Conservation (phyloP, 306 rosid species). For the Adenanthera pavonina region DNA sequence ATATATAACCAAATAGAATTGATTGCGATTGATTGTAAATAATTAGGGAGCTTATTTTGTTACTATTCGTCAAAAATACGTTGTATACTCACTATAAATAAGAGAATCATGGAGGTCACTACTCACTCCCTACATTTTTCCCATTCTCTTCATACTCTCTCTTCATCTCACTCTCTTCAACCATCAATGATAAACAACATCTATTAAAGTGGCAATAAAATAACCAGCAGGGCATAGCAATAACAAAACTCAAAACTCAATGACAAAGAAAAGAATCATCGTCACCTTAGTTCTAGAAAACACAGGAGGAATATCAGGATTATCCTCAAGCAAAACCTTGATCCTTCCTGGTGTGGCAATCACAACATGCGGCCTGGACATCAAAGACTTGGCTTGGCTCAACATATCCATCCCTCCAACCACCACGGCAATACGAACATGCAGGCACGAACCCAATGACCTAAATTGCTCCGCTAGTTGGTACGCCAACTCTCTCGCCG, state of each 20-base stretch:
- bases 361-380: slow-evolving; percentile 77
- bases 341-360: slow-evolving; percentile 89
- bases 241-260: not conserved
- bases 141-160: not conserved
- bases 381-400: slow-evolving; percentile 62
- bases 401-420: slow-evolving; percentile 90
- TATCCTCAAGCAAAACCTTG: slow-evolving; percentile 65
- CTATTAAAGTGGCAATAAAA: not conserved
- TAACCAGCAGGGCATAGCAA: not conserved
- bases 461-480: slow-evolving; percentile 84
- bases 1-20: too few species aligned
- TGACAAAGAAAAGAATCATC: not conserved
- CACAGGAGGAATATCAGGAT: slow-evolving; percentile 68
- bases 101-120: not conserved
- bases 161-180: not conserved
- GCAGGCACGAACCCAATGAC: slow-evolving; percentile 73
- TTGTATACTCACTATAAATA: not conserved
- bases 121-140: not conserved
- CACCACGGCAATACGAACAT: slow-evolving; percentile 67
- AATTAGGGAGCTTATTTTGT: not conserved
- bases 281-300: slow-evolving; percentile 79
- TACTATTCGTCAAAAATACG: not conserved
- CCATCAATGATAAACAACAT: not conserved
- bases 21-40: too few species aligned
- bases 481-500: slow-evolving; percentile 84